phyloP scores from a whole-genome alignment of 768 basidiomycete genomes.

The Atractiella rhizophila region DNA sequence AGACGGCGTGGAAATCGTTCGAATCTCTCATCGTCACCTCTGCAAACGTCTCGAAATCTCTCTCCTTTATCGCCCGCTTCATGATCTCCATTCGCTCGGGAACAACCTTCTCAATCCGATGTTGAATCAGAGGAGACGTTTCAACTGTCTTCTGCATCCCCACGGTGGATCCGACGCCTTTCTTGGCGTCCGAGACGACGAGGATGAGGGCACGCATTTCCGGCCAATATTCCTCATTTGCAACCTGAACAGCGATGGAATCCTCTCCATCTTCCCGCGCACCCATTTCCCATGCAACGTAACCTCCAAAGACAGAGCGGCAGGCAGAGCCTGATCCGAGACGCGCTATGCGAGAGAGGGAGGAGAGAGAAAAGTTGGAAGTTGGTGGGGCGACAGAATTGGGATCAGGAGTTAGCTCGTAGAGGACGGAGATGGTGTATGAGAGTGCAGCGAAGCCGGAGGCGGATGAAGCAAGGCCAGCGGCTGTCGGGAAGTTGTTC shows the following conservation, averaged over 20 bases:
- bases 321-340: conserved; percentile 97
- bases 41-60: conserved; percentile 74
- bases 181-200: conserved; percentile 85
- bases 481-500: conserved; percentile 99
- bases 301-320: conserved; percentile 88
- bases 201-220: conserved; percentile 92
- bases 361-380: conserved; percentile 40
- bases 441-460: conserved; percentile 91
- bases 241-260: conserved; percentile 66
- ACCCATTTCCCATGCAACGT: conserved; percentile 83
- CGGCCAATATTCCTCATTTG: conserved; percentile 67
- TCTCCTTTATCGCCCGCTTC: conserved; percentile 43
- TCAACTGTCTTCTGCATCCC: conserved; percentile 97
- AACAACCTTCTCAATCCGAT: conserved; percentile 66
- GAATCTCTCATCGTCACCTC: conserved; percentile 86
- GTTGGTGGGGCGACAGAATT: no score
- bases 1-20: conserved; percentile 95
- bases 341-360: conserved; percentile 76
- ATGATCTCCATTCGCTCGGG: conserved; percentile 65
- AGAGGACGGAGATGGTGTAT: conserved; percentile 63
- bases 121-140: conserved; percentile 61
- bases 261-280: conserved; percentile 42
- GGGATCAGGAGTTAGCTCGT: conserved; percentile 29
- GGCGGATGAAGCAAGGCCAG: conserved; percentile 88
- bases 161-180: conserved; percentile 74